These are phyloP conservation scores for Scleroderma citrinum DNA, from an alignment of 768 basidiomycete species.

Conservation along the genomic window DNA sequence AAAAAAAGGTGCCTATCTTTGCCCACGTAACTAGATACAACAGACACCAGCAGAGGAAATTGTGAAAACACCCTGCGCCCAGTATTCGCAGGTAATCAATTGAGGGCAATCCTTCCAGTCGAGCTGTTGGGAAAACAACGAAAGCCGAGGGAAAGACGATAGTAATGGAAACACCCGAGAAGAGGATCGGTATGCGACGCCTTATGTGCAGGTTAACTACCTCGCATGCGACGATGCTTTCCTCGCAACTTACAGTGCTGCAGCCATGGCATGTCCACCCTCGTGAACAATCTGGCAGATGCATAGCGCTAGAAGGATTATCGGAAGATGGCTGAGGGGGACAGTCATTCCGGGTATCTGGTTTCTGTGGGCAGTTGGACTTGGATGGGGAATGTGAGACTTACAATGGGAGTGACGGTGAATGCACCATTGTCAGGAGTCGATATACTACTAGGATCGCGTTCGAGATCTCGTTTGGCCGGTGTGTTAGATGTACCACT, in stretches of 20 bases:
- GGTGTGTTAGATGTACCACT: conserved; percentile 5
- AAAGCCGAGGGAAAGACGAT: conserved; percentile 69
- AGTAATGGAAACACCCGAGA: conserved; percentile 56
- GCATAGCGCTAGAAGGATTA: conserved; percentile 57
- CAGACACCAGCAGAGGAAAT: conserved; percentile 53
- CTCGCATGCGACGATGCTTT: background rate
- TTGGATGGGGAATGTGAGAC: conserved; percentile 7
- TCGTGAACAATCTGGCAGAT: conserved; percentile 73
- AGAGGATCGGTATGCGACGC: conserved; percentile 56
- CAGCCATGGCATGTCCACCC: conserved; percentile 70
- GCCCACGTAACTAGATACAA: conserved; percentile 34
- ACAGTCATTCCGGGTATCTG: conserved; percentile 83
- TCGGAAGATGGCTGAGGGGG: conserved; percentile 63
- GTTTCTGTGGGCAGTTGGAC: background rate
- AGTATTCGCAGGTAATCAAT: conserved; percentile 53
- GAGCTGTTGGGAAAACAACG: conserved; percentile 49
- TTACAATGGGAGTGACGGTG: conserved; percentile 28
- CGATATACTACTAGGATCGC: background rate
- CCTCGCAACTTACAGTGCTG: conserved; percentile 53
- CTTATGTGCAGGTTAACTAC: conserved; percentile 32
- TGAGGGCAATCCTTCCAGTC: conserved; percentile 33
- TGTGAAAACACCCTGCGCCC: conserved; percentile 76
- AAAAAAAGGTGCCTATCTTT: conserved; percentile 22
- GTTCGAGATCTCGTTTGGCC: conserved; percentile 12
- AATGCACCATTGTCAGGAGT: conserved; percentile 1